Percentiles rank a stretch among this genome's conserved stretches.
These are phyloP conservation scores for Aegilops sharonensis DNA, from an alignment of 176 grass and related monocot species.

Conservation along the genomic window DNA sequence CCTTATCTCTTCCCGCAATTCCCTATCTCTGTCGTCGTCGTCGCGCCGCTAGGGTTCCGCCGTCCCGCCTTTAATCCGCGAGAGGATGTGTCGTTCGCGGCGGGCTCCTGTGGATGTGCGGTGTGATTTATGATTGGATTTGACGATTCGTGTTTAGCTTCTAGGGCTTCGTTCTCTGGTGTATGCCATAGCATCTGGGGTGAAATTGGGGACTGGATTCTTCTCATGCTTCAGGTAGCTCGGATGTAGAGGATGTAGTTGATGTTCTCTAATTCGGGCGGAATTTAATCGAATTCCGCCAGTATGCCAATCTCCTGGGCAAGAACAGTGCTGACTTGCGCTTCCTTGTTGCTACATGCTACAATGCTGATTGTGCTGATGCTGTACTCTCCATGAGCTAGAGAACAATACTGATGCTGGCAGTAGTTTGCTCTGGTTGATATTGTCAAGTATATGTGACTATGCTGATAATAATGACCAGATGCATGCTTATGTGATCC, in stretches of 20 bases:
- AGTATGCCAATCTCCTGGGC: neutral
- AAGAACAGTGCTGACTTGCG: neutral
- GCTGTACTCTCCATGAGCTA: neutral
- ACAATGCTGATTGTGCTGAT: slow-evolving; percentile 1
- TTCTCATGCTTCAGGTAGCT: neutral
- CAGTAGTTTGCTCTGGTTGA: neutral
- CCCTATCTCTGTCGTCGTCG: neutral
- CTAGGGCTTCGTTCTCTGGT: slow-evolving; percentile 24
- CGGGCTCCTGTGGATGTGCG: neutral
- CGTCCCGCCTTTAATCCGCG: neutral
- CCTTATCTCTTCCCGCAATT: neutral
- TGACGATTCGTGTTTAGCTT: neutral
- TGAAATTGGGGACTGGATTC: slow-evolving; percentile 15
- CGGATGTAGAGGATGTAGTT: neutral
- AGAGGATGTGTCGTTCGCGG: neutral
- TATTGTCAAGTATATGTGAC: neutral
- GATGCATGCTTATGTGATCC: neutral
- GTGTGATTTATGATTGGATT: neutral
- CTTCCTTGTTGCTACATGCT: slow-evolving; percentile 8
- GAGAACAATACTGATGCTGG: neutral
- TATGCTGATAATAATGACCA: neutral
- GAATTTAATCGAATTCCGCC: neutral
- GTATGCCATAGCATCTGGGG: neutral
- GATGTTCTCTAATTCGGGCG: neutral
- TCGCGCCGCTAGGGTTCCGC: neutral